A percentile compares a stretch with the other conserved stretches of the same genome.
Conservation (phyloP, 148 eudicot genomes). For the Cornus controversa region DNA sequence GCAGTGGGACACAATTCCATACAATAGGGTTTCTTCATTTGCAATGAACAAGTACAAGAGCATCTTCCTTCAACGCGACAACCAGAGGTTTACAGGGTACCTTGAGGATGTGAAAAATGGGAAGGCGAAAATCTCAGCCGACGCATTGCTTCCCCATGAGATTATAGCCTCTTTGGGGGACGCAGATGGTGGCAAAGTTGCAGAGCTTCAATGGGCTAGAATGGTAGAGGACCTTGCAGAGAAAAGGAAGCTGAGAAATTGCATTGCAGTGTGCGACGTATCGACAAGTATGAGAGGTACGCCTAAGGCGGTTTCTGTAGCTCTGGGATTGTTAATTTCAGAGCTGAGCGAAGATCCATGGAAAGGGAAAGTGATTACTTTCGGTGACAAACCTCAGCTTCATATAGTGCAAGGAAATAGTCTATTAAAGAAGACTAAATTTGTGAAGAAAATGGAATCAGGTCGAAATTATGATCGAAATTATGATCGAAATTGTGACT, state of each 20-base stretch:
- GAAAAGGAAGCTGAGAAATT: constrained; percentile 38
- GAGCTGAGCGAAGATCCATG: constrained; percentile 15
- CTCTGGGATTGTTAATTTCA: constrained; percentile 38
- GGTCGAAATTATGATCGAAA: constrained; percentile 23
- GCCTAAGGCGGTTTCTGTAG: constrained; percentile 44
- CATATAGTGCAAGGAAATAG: constrained; percentile 18
- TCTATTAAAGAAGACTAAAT: constrained; percentile 25
- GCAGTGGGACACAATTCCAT: constrained; percentile 35
- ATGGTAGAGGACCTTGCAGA: constrained; percentile 44
- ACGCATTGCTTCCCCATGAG: constrained; percentile 54
- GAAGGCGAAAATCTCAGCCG: constrained; percentile 48
- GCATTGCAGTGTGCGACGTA: constrained; percentile 47
- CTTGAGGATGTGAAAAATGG: constrained; percentile 43
- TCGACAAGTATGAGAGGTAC: constrained; percentile 34
- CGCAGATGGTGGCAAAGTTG: constrained; percentile 21
- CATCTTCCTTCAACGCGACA: constrained; percentile 28
- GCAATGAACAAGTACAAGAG: constrained; percentile 43
- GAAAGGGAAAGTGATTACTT: constrained; percentile 29
- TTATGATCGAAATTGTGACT: constrained; percentile 23
- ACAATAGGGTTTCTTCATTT: constrained; percentile 44
- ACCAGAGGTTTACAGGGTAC: constrained; percentile 30
- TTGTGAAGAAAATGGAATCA: constrained; percentile 27
- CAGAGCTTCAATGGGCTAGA: constrained; percentile 57
- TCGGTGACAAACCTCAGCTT: constrained; percentile 27
- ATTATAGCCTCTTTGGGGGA: constrained; percentile 26